Percentiles rank a stretch among this genome's conserved stretches.
These are phyloP conservation scores for Neonectria sp. DNA, from an alignment of 2,329 filamentous ascomycete genomes.

Conservation along the genomic window DNA sequence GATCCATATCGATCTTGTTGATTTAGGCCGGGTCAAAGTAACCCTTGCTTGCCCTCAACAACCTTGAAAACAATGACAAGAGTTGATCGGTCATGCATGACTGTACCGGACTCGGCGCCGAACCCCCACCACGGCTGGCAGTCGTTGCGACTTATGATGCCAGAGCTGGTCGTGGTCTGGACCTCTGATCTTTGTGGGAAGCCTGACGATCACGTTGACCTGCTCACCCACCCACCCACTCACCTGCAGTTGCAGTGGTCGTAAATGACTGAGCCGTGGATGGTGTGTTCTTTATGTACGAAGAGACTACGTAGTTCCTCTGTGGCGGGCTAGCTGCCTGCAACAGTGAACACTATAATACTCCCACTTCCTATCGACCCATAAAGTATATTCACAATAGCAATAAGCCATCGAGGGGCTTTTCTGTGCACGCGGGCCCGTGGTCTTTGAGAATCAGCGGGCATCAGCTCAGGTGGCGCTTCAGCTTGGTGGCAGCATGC, in stretches of 20 bases:
- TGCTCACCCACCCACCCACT: background rate
- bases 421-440: background rate
- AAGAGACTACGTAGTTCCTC: background rate
- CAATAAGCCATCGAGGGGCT: background rate
- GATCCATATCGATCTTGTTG: too few relatives aligned
- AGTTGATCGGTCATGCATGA: too few relatives aligned
- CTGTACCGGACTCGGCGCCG: too few relatives aligned
- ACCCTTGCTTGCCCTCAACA: too few relatives aligned
- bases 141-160: background rate
- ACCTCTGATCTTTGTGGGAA: background rate
- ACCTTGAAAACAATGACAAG: too few relatives aligned
- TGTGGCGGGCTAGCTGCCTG: background rate
- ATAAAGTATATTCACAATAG: background rate
- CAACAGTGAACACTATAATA: background rate
- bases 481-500: background rate
- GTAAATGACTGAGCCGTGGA: background rate
- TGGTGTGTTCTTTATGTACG: background rate
- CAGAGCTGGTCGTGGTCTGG: background rate
- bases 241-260: background rate
- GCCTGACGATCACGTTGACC: background rate
- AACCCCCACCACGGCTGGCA: background rate
- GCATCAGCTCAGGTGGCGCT: background rate
- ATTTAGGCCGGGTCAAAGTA: too few relatives aligned
- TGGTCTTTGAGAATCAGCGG: background rate
- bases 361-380: too few relatives aligned